A percentile compares a stretch with the other conserved stretches of the same genome.
Conservation (phyloP, 1,139 yeast species). For the Pichia sp. region DNA sequence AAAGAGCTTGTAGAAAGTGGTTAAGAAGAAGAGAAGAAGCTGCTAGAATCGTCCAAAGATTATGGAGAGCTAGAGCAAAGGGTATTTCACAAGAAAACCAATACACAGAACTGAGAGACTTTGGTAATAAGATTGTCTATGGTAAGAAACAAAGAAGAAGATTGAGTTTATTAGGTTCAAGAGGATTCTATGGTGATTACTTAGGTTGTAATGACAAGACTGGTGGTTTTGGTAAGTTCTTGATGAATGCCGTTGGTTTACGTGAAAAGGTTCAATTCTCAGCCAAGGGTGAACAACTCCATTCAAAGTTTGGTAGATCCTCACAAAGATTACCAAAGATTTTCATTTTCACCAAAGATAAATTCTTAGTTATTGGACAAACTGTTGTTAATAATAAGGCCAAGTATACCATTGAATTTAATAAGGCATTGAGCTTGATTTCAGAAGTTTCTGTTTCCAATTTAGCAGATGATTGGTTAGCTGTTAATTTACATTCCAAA, state of each 20-base stretch:
- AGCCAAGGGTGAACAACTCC: conserved; percentile 73
- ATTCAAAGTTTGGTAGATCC: conserved; percentile 90
- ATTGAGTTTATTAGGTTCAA: conserved; percentile 80
- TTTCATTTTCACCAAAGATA: conserved; percentile 60
- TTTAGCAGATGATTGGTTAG: conserved; percentile 92
- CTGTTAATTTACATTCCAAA: conserved; percentile 58
- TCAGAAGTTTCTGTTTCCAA: conserved; percentile 67
- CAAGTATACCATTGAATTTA: conserved; percentile 61
- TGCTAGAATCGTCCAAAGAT: conserved; percentile 78
- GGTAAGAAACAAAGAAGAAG: conserved; percentile 89
- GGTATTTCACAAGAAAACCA: conserved; percentile 52
- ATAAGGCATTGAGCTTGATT: conserved; percentile 60
- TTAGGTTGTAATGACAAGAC: conserved; percentile 75
- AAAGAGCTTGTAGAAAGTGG: conserved; percentile 93
- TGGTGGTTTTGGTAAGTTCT: conserved; percentile 56
- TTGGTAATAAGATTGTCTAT: conserved; percentile 67
- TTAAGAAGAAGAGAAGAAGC: conserved; percentile 82
- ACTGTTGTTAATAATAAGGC: conserved; percentile 68
- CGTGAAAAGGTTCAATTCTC: conserved; percentile 76
- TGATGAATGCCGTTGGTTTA: conserved; percentile 66
- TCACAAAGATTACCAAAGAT: conserved; percentile 76
- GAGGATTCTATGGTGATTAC: conserved; percentile 96
- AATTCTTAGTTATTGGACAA: conserved; percentile 70
- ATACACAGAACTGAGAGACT: conserved; percentile 79
- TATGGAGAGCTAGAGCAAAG: conserved; percentile 79